Percentiles rank a stretch among this genome's conserved stretches.
Evolutionary conservation across 352 stramenopile species (phyloP).

Genomic region (Plasmopara viticola): DNA sequence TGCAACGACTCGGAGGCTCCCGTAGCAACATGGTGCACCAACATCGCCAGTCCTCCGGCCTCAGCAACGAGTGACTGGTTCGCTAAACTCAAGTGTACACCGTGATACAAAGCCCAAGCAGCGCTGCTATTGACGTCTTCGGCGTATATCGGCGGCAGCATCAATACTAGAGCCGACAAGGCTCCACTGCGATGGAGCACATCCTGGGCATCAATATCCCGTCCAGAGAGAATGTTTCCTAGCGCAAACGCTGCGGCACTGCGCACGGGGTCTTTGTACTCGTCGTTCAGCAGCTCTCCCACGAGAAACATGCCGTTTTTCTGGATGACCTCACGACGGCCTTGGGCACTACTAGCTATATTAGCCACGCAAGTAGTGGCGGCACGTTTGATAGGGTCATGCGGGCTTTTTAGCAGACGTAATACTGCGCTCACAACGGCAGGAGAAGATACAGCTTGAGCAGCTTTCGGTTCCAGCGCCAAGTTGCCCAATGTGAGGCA

Average conservation of each 20-base stretch:
- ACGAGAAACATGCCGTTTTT: slow-evolving; percentile 39
- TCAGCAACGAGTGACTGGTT: slow-evolving; percentile 56
- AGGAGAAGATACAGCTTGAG: slow-evolving; percentile 24
- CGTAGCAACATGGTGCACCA: slow-evolving; percentile 42
- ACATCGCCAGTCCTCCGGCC: slow-evolving; percentile 49
- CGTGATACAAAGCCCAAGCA: slow-evolving; percentile 71
- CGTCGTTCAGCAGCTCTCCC: slow-evolving; percentile 38
- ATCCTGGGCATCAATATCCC: slow-evolving; percentile 54
- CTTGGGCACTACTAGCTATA: slow-evolving; percentile 36
- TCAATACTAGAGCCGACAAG: slow-evolving; percentile 48
- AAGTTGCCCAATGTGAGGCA: slow-evolving; percentile 60
- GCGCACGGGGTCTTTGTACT: slow-evolving; percentile 50
- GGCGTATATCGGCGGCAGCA: slow-evolving; percentile 54
- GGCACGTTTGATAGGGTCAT: slow-evolving; percentile 57
- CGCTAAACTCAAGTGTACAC: slow-evolving; percentile 51
- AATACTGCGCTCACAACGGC: slow-evolving; percentile 38
- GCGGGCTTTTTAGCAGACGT: slow-evolving; percentile 37
- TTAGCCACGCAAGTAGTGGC: slow-evolving; percentile 47
- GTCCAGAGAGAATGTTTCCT: slow-evolving; percentile 56
- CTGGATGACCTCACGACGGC: slow-evolving; percentile 41
- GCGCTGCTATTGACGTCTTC: slow-evolving; percentile 66
- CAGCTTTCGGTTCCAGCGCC: slow-evolving; percentile 36
- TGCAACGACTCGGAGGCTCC: slow-evolving; percentile 42
- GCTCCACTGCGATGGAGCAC: slow-evolving; percentile 47
- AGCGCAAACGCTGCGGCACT: slow-evolving; percentile 56